Evolutionary conservation across 768 basidiomycete species (phyloP).

Genomic region (Kwoniella newhampshirensis): DNA sequence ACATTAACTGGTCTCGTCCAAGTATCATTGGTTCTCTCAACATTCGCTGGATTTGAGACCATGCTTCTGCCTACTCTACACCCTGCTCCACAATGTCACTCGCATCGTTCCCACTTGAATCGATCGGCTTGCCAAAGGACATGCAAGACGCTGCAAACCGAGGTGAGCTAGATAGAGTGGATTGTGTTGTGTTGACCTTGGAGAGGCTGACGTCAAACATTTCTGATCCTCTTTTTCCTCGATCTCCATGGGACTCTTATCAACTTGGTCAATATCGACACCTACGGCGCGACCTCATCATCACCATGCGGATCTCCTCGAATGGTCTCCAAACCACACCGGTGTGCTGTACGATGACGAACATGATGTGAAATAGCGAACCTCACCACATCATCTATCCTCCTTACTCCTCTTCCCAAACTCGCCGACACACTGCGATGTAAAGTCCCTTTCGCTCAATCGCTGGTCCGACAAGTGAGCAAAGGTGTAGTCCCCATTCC

Average conservation of each 20-base stretch:
- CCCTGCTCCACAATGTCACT: conserved; percentile 27
- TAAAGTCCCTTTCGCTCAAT: conserved; percentile 12
- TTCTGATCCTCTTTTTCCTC: background rate
- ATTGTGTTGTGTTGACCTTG: background rate
- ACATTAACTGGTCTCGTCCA: background rate
- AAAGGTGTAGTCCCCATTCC: conserved; percentile 53
- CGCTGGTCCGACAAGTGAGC: conserved; percentile 60
- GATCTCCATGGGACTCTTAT: background rate
- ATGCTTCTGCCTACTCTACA: background rate
- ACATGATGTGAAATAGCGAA: too few species aligned
- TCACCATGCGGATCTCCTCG: background rate
- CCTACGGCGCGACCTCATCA: conserved; percentile 2
- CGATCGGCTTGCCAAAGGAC: conserved; percentile 24
- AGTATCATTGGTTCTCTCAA: background rate
- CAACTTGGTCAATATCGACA: background rate
- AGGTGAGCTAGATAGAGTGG: conserved; percentile 33
- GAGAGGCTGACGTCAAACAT: conserved; percentile 9
- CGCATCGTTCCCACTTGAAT: conserved; percentile 32
- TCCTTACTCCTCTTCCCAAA: conserved; percentile 13
- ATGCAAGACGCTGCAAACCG: conserved; percentile 33
- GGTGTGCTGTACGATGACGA: background rate
- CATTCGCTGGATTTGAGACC: background rate
- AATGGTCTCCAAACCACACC: background rate
- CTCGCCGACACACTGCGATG: conserved; percentile 10
- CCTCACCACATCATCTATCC: conserved; percentile 14